Conservation (phyloP, 257 asterid species). For the Fraxinus quadrangulata region DNA sequence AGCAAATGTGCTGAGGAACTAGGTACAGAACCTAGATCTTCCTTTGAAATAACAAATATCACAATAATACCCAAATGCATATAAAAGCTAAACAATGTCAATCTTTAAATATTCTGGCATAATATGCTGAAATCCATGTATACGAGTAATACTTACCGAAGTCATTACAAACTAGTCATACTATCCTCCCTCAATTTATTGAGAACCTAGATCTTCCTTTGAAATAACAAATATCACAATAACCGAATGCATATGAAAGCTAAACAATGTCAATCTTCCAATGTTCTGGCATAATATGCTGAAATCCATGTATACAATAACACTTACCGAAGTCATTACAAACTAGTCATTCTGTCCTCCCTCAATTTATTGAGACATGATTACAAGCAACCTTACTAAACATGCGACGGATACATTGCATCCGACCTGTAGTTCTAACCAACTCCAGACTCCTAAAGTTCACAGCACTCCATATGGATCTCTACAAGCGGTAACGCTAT, state of each 20-base stretch:
- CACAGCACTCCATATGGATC: not conserved
- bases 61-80: not conserved
- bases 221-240: not conserved
- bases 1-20: constrained; percentile 7
- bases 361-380: too few relatives aligned
- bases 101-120: too few relatives aligned
- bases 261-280: too few relatives aligned
- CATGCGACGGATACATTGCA: not conserved
- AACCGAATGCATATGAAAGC: not conserved
- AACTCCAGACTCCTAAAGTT: not conserved
- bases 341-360: not conserved
- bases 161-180: not conserved
- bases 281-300: too few relatives aligned
- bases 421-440: not conserved
- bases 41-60: constrained; percentile 3
- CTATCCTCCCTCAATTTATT: not conserved
- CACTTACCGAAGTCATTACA: too few relatives aligned
- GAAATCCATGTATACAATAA: too few relatives aligned
- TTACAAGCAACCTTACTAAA: not conserved
- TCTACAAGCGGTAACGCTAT: not conserved
- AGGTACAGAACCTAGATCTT: constrained; percentile 12
- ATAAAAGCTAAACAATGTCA: too few relatives aligned
- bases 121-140: too few relatives aligned
- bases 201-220: constrained; percentile 3
- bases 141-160: too few relatives aligned